Evolutionary conservation across 805 yeast species (phyloP), one percentile per base, ranked within the genome.

Genomic region (Yamadazyma sp.): DNA sequence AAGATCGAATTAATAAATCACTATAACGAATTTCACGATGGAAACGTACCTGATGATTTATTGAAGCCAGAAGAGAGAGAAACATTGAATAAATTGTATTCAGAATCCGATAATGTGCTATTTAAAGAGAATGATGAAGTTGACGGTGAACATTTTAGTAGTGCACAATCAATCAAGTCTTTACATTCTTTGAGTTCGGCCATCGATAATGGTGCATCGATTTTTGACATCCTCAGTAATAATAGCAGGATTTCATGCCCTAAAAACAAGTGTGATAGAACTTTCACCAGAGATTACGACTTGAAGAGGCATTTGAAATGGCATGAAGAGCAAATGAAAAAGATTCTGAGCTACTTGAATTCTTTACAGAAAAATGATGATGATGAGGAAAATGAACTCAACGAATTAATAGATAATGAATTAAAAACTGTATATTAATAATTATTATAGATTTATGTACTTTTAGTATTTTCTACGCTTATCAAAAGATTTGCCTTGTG

Each of bases 1-100:
- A 81, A 82, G 39, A 67, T 66, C 9, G 82, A 75, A 29, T 60
- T 84, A 18, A 48, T 76, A 0, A 56, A 56, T 1, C 96, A 86
- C 56, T 78, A 77, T 51, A 57, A 65, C 28, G 44, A 50, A n/a
- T 58, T 52, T n/a, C 81, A 75, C 36, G 77, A 61, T 43, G 58
- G 58, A 1, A 58, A 61, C 31, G 40, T 61, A 3, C 69, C 70
- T 1, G 57, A 53, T 10, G 59, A 56, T 17, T 41, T 64, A 6
- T 47, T 62, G 29, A 53, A 48, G 25, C 47, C 53, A 2, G 44
- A 43, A 11, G 62, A 58, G 22, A 42, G 40, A 26, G 37, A 38
- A 12, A 34, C 47, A 15, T 42, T 61, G 30, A 58, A 53, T 10
- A 41, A 41, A 20, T 38, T 56, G 25, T 23, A 22, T 7, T 7